phyloP scores from a whole-genome alignment of 192 early-diverging fungal genomes.

The Podila epicladia region DNA sequence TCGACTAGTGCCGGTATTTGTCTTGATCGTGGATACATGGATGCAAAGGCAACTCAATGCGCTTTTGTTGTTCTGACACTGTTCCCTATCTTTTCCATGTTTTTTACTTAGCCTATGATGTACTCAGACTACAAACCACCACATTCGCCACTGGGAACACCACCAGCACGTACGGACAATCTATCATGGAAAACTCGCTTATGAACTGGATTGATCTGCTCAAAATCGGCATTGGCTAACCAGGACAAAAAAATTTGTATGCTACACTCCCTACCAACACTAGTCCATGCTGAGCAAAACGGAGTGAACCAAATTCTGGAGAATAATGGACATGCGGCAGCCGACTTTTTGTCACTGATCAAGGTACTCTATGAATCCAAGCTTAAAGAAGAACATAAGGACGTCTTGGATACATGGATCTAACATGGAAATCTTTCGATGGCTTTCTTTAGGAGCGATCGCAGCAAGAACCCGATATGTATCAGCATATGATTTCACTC shows the following conservation, averaged over 20 bases:
- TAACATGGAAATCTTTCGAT: neutral
- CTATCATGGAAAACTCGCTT: too few relatives aligned
- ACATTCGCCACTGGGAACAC: neutral
- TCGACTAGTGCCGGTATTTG: constrained; percentile 35
- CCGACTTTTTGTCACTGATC: constrained; percentile 16
- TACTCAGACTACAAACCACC: constrained; percentile 43
- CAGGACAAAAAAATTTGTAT: neutral
- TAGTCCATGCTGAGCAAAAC: neutral
- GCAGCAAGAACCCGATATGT: constrained; percentile 44
- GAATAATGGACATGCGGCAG: constrained; percentile 12
- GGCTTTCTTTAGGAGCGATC: constrained; percentile 25
- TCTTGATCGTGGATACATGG: too few relatives aligned
- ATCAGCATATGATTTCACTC: constrained; percentile 45
- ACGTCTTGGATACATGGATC: neutral
- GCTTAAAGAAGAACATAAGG: neutral
- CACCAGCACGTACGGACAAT: neutral
- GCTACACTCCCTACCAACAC: neutral
- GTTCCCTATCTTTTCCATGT: neutral
- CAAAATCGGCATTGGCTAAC: neutral
- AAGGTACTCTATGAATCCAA: constrained; percentile 5
- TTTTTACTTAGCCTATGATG: constrained; percentile 39
- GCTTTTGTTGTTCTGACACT: neutral
- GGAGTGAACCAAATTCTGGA: neutral
- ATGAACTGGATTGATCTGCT: too few relatives aligned
- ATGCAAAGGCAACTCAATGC: neutral